phyloP scores from a whole-genome alignment of 768 basidiomycete species.

The Rhodotorula kratochvilovae region DNA sequence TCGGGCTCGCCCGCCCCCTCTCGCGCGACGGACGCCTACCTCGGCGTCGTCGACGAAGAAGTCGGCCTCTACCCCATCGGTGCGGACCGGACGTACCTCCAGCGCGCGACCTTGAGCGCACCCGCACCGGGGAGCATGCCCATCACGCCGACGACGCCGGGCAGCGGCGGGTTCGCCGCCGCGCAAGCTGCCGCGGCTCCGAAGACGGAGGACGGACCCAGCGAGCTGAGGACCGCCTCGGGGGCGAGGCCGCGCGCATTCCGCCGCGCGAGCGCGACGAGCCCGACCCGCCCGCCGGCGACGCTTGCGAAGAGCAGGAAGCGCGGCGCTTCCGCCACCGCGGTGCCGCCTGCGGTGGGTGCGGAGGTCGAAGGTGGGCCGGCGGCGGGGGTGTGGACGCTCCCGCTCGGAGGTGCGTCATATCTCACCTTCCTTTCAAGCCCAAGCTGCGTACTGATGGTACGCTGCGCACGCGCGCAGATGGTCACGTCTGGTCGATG shows the following conservation, averaged over 20 bases:
- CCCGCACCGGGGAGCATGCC: slow-evolving; percentile 4
- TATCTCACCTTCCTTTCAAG: slow-evolving; percentile 16
- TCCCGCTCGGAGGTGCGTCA: slow-evolving; percentile 72
- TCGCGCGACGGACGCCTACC: slow-evolving; percentile 64
- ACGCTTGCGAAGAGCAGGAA: slow-evolving; percentile 55
- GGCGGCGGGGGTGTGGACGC: slow-evolving; percentile 62
- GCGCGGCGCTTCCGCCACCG: slow-evolving; percentile 18
- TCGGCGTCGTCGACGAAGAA: slow-evolving; percentile 88
- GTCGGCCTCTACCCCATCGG: slow-evolving; percentile 83
- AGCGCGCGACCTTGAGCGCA: slow-evolving; percentile 7
- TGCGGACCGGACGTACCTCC: slow-evolving; percentile 63
- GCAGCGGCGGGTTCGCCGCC: background rate
- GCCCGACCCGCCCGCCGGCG: slow-evolving; percentile 48
- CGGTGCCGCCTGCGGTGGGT: background rate
- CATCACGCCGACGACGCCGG: slow-evolving; percentile 14
- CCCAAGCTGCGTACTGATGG: background rate
- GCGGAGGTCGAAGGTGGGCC: background rate
- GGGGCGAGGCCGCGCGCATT: background rate
- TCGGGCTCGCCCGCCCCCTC: slow-evolving; percentile 47
- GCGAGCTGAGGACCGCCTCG: background rate
- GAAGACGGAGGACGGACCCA: too few species aligned
- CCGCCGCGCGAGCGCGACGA: background rate
- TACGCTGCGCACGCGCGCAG: slow-evolving; percentile 29
- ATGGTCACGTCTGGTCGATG: slow-evolving; percentile 24
- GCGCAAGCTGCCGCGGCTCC: background rate